Evolutionary conservation across 441 rosid genomes (phyloP).

Genomic region (Populus hybrid): DNA sequence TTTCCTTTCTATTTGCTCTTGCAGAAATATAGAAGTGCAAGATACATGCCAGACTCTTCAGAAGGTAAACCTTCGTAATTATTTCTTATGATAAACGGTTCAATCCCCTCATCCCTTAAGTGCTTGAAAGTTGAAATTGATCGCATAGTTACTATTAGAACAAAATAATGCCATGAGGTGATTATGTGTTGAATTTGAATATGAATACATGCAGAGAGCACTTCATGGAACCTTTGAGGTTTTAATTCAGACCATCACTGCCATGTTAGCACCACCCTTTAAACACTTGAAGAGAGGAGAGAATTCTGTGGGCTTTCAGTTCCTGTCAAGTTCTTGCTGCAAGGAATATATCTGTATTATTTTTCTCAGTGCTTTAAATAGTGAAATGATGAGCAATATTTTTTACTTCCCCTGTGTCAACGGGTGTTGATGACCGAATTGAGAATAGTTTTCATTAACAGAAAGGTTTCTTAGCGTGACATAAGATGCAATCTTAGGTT

Average conservation of each 20-base stretch:
- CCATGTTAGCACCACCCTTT: too few species aligned
- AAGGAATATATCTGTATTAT: background rate
- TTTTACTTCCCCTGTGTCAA: background rate
- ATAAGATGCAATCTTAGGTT: background rate
- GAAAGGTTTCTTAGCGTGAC: background rate
- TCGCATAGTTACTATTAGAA: too few species aligned
- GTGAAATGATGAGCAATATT: background rate
- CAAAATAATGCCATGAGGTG: too few species aligned
- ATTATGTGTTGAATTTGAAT: too few species aligned
- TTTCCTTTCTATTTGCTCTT: conserved; percentile 8
- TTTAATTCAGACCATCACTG: too few species aligned
- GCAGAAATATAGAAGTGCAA: conserved; percentile 81
- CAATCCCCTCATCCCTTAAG: too few species aligned
- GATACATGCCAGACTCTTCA: conserved; percentile 55
- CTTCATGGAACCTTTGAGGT: too few species aligned
- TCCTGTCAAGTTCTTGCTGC: background rate
- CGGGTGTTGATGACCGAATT: background rate
- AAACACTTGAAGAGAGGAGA: background rate
- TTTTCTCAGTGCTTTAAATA: background rate
- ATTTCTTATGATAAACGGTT: background rate
- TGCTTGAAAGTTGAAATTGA: too few species aligned
- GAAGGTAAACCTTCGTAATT: conserved; percentile 46
- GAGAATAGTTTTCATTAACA: background rate
- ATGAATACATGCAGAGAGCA: too few species aligned
- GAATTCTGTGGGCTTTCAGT: background rate